Conservation (phyloP, 176 grass and related monocot genomes). For the Oropetium thomaeum region DNA sequence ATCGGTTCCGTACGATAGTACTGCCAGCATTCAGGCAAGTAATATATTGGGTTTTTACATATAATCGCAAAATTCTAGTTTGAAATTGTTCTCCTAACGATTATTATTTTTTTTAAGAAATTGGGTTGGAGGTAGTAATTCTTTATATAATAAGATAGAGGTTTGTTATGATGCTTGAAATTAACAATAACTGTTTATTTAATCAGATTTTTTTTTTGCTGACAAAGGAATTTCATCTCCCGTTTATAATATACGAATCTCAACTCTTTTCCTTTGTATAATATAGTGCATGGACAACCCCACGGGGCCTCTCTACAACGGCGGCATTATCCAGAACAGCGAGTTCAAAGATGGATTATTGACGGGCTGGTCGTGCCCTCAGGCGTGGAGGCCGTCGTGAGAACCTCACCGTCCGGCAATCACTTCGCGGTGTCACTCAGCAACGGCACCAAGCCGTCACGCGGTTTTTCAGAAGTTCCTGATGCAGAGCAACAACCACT, state of each 20-base stretch:
- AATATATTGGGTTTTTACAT: not conserved
- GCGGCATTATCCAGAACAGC: conserved; percentile 63
- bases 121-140: not conserved
- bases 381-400: conserved; percentile 16
- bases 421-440: conserved; percentile 19
- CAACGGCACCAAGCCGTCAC: conserved; percentile 23
- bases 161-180: not conserved
- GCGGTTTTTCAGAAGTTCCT: conserved; percentile 52
- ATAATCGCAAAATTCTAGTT: too few species aligned
- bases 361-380: conserved; percentile 43
- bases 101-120: too few species aligned
- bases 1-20: conserved; percentile 55
- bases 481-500: conserved; percentile 40
- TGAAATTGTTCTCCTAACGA: too few species aligned
- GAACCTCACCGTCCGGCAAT: conserved; percentile 42
- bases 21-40: conserved; percentile 51
- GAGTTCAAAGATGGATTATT: conserved; percentile 55
- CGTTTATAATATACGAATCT: not conserved
- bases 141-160: not conserved
- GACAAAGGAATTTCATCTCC: not conserved
- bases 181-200: too few species aligned
- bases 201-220: too few species aligned
- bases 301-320: conserved; percentile 43
- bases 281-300: conserved; percentile 61
- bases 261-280: not conserved